Evolutionary conservation across 768 basidiomycete species (phyloP).

Genomic region (Lentinus tigrinus): DNA sequence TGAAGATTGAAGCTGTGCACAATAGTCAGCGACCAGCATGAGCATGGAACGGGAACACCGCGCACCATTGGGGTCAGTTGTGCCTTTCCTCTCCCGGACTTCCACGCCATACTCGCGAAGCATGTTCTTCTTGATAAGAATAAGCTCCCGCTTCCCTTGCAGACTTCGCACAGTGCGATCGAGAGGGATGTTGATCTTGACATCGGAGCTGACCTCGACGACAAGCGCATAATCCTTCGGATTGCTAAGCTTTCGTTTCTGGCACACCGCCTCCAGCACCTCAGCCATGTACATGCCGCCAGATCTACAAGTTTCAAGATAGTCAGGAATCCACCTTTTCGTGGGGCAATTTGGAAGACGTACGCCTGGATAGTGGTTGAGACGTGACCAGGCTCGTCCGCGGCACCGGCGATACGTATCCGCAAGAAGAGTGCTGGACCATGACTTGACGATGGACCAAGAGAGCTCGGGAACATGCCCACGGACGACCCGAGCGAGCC

Average conservation of each 20-base stretch:
- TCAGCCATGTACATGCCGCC: constrained; percentile 98
- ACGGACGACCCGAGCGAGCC: constrained; percentile 27
- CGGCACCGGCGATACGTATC: constrained; percentile 76
- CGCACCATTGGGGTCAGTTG: constrained; percentile 91
- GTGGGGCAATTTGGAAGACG: constrained; percentile 23
- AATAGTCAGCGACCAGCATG: neutral
- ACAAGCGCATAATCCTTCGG: constrained; percentile 84
- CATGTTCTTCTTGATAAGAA: constrained; percentile 77
- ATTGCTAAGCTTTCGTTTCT: constrained; percentile 61
- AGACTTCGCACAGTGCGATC: constrained; percentile 96
- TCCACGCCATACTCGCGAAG: constrained; percentile 71
- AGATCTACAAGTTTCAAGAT: constrained; percentile 45
- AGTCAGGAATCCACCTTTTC: neutral
- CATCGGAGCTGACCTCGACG: constrained; percentile 46
- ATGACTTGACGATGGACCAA: constrained; percentile 67
- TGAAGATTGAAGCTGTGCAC: constrained; percentile 84
- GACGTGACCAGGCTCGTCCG: constrained; percentile 74
- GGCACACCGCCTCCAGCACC: constrained; percentile 82
- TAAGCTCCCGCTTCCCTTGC: constrained; percentile 81
- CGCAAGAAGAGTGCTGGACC: constrained; percentile 84
- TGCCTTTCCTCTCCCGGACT: constrained; percentile 62
- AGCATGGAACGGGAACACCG: neutral
- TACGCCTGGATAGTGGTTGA: constrained; percentile 92
- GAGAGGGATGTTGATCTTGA: constrained; percentile 80
- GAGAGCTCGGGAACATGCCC: constrained; percentile 56